Base-by-base conservation (phyloP, 2,329 filamentous ascomycete species). In the Rhinocladiella similis region DNA sequence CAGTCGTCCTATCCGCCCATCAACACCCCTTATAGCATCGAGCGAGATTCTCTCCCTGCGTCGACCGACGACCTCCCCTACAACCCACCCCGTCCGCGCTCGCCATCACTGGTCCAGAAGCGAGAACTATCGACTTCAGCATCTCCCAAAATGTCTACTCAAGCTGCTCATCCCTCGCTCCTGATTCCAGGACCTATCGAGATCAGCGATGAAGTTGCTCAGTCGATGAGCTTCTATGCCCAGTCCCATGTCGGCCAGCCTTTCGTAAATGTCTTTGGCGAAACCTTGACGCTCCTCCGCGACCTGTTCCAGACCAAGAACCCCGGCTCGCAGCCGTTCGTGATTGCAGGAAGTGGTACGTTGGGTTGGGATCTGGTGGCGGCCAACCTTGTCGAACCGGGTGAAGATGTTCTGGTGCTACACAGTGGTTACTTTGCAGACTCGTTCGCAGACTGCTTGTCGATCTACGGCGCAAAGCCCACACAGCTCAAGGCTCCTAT, bases 381-480 rank as follows among this genome's bases (percentile, higher is more conserved):
- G n/a, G 88, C 91, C 66, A 99, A 97, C 78, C 78, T 99, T 61
- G 82, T 90, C 59, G 93, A 99, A 78, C 83, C 86, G 49, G 92
- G 90, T 58, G 94, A 99, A 70, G 84, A 96, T 57, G 94, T 89
- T 20, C 83, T 99, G 39, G 92, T 99, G 53, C 84, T 99, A 16
- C 92, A 96, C 79, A 95, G 91, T 41, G 94, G 94, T 64, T 99
- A 99, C 83, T 99, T 99, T 70, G 92, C 89, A 65, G 92, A 97
- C 73, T 91, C 88, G 56, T 97, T 99, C 70, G 90, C 90, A 64
- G 88, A 96, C 75, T 97, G 92, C 77, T 84, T 99, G 70, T 83
- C 88, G 70, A 90, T 90, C 36, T 99, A 99, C 71, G 93, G 94
- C 61, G 91, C 88, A 66, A 89, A 91, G 66, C 88, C 91, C 19